Evolutionary conservation across 1,139 yeast species (phyloP).

Genomic region (Williopsis jadinii): DNA sequence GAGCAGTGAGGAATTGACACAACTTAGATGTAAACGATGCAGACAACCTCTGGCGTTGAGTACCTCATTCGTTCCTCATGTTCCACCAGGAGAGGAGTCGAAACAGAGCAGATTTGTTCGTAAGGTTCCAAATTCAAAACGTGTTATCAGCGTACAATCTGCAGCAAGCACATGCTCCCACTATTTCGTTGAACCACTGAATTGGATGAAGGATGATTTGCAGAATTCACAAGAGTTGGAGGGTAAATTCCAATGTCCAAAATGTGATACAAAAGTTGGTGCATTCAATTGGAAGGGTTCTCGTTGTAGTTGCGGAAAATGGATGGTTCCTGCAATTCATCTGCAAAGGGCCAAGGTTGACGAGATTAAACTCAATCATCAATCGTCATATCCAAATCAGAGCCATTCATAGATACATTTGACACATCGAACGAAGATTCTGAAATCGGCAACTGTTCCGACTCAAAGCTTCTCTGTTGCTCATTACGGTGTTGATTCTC

Average conservation of each 20-base stretch:
- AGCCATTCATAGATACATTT: conserved; percentile 26
- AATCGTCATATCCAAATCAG: conserved; percentile 45
- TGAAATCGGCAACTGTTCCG: conserved; percentile 1
- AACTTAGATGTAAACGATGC: conserved; percentile 65
- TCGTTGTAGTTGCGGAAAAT: conserved; percentile 88
- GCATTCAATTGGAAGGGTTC: conserved; percentile 95
- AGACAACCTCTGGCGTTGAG: conserved; percentile 44
- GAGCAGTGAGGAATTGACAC: conserved; percentile 25
- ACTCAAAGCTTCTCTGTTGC: neutral
- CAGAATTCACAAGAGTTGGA: conserved; percentile 58
- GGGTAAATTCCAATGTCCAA: conserved; percentile 82
- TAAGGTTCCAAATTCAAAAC: conserved; percentile 51
- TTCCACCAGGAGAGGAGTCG: conserved; percentile 52
- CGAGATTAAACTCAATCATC: conserved; percentile 38
- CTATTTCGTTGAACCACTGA: conserved; percentile 74
- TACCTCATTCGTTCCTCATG: conserved; percentile 49
- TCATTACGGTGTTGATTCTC: neutral
- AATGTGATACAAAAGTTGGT: conserved; percentile 78
- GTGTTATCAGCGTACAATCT: conserved; percentile 46
- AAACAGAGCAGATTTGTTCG: conserved; percentile 57
- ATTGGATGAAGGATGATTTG: conserved; percentile 85
- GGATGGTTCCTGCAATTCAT: conserved; percentile 93
- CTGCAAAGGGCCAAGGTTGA: conserved; percentile 79
- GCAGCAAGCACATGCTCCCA: conserved; percentile 73
- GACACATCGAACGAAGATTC: conserved; percentile 16